Conservation (phyloP, 2,329 filamentous ascomycete genomes). For the Phaeophleospora eucalypticola region DNA sequence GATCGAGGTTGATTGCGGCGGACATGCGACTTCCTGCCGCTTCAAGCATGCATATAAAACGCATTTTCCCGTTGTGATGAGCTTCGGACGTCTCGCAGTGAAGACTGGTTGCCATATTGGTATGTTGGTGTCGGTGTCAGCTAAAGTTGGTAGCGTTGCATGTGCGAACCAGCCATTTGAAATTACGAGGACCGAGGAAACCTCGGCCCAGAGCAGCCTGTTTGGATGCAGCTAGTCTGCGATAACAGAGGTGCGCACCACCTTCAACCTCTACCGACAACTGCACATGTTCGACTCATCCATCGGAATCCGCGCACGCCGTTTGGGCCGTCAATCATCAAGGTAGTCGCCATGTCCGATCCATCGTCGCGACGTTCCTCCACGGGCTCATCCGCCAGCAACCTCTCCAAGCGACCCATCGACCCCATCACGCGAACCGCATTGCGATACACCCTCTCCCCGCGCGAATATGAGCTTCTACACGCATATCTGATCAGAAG, state of each 20-base stretch:
- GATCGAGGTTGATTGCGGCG: too few relatives aligned
- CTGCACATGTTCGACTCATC: not conserved
- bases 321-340: not conserved
- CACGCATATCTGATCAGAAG: constrained; percentile 79
- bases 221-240: not conserved
- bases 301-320: not conserved
- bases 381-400: constrained; percentile 18
- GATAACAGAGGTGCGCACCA: not conserved
- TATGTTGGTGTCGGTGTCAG: too few relatives aligned
- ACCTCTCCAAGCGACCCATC: constrained; percentile 28
- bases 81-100: too few relatives aligned
- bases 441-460: constrained; percentile 76
- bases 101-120: too few relatives aligned
- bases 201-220: not conserved
- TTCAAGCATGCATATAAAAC: too few relatives aligned
- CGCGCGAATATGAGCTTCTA: constrained; percentile 78
- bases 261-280: not conserved
- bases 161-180: too few relatives aligned
- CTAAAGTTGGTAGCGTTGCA: too few relatives aligned
- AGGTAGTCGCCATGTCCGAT: constrained; percentile 9
- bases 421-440: constrained; percentile 80
- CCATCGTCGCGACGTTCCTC: constrained; percentile 8
- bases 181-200: too few relatives aligned
- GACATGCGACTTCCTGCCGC: too few relatives aligned
- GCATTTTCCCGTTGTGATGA: too few relatives aligned